Evolutionary conservation across 306 rosid genomes (phyloP), one percentile per base, ranked within the genome.

Genomic region (Potentilla sterilis): DNA sequence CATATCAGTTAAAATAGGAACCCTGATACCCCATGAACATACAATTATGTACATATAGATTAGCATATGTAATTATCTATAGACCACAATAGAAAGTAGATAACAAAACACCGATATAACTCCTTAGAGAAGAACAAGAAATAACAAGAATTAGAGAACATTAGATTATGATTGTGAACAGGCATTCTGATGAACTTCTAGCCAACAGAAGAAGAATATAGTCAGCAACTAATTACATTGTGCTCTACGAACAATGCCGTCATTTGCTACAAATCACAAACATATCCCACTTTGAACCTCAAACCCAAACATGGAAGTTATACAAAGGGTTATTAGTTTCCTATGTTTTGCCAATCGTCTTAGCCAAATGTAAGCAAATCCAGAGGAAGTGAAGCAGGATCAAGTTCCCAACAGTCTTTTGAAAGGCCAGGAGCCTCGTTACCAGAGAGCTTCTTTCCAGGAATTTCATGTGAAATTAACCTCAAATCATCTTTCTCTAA

Each of bases 381-480:
- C 16, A 91, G 71, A 67, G 97, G 91, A 86, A 95, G 97, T 14
- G 97, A 92, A 68, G 97, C 98, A 46, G 97, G 98, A 86, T 95
- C 97, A 70, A 95, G 98, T 59, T 95, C 97, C 98, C 97, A 92
- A 78, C 91, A 95, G 72, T 84, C 87, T 80, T 89, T 89, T 77
- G 86, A 43, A 73, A 84, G 80, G 55, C 81, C 87, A 59, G 90
- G 80, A 80, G 85, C 85, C 76, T 87, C 97, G 1, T 77, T 49
- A n/a, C 83, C 88, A 40, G 89, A 76, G 16, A 90, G 80, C 83
- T 89, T 95, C 84, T 86, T 74, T 3, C 91, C 93, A 46, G 98
- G 97, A 83, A 95, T 92, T 82, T 92, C 96, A 82, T 90, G 98
- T 24, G 98, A 95, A 83, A 88, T 75, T 35, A 88, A 83, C 78